Conservation (phyloP, 495 filamentous ascomycete species). For the Aspergillus conjunctus region DNA sequence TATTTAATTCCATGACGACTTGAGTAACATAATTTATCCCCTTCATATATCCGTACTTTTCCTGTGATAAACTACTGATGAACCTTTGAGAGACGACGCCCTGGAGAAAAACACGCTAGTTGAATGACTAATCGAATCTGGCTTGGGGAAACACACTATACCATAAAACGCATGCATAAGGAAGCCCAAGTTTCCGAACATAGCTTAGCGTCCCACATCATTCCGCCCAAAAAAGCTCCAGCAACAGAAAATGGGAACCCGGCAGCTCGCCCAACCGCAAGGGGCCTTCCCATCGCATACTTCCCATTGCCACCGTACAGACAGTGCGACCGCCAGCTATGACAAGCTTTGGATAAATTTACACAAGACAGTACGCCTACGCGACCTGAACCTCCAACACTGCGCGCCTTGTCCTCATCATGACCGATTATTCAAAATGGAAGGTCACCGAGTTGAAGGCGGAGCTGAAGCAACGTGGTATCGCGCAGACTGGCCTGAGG, state of each 20-base stretch:
- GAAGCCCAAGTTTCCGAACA: constrained; percentile 3
- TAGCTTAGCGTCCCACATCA: constrained; percentile 34
- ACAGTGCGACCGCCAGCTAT: constrained; percentile 10
- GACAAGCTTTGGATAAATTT: constrained; percentile 16
- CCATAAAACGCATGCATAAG: neutral
- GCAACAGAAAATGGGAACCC: constrained; percentile 4
- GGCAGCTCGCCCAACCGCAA: constrained; percentile 21
- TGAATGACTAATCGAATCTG: neutral
- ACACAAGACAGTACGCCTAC: constrained; percentile 6
- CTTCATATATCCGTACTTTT: no score
- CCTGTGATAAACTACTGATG: no score
- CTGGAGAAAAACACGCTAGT: no score
- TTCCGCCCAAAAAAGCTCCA: constrained; percentile 17
- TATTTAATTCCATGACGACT: no score
- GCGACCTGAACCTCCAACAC: neutral
- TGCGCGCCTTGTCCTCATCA: constrained; percentile 24
- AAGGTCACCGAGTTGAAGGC: constrained; percentile 58
- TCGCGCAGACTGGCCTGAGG: constrained; percentile 53
- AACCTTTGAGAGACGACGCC: no score
- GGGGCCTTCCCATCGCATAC: constrained; percentile 36
- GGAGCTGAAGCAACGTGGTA: constrained; percentile 53
- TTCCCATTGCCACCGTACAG: neutral
- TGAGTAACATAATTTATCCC: no score
- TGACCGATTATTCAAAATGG: constrained; percentile 55
- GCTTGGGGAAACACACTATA: neutral